These are phyloP conservation scores for Rosellinia necatrix DNA, from an alignment of 2,329 filamentous ascomycete genomes.

Conservation along the genomic window DNA sequence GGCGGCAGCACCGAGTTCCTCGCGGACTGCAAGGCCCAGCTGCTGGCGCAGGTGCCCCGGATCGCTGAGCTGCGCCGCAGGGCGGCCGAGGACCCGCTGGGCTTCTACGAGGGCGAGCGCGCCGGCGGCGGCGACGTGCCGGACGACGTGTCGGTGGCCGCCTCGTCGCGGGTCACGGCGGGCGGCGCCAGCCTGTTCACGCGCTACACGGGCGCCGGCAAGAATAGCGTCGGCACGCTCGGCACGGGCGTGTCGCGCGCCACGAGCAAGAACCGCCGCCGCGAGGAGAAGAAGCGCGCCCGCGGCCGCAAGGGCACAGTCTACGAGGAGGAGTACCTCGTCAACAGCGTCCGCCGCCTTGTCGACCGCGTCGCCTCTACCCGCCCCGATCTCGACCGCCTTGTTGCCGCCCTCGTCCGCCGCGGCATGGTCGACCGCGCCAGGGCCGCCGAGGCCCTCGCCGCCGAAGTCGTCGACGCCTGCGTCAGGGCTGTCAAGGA, in stretches of 20 bases:
- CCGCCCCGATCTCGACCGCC: conserved; percentile 70
- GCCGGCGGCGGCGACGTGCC: conserved; percentile 71
- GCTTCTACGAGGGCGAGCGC: conserved; percentile 83
- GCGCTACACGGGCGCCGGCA: conserved; percentile 77
- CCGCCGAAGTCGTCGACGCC: conserved; percentile 73
- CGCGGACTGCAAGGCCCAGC: conserved; percentile 87
- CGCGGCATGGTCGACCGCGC: conserved; percentile 88
- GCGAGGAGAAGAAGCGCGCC: conserved; percentile 94
- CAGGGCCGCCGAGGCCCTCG: conserved; percentile 72
- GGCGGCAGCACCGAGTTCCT: conserved; percentile 86
- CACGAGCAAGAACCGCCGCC: conserved; percentile 83
- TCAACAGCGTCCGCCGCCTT: conserved; percentile 82
- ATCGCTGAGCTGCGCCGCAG: conserved; percentile 80
- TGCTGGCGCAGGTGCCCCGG: conserved; percentile 83
- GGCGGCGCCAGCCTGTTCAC: conserved; percentile 88
- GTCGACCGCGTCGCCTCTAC: conserved; percentile 79
- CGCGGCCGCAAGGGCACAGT: conserved; percentile 94
- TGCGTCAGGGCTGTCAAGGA: conserved; percentile 71
- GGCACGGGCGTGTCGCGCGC: conserved; percentile 76
- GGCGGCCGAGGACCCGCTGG: conserved; percentile 82
- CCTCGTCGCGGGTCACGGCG: conserved; percentile 78
- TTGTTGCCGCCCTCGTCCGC: conserved; percentile 78
- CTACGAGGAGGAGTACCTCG: conserved; percentile 96
- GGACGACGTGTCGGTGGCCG: conserved; percentile 89
- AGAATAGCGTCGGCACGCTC: conserved; percentile 66